phyloP scores from a whole-genome alignment of 2,329 filamentous ascomycete species.

The Botryotinia convoluta region DNA sequence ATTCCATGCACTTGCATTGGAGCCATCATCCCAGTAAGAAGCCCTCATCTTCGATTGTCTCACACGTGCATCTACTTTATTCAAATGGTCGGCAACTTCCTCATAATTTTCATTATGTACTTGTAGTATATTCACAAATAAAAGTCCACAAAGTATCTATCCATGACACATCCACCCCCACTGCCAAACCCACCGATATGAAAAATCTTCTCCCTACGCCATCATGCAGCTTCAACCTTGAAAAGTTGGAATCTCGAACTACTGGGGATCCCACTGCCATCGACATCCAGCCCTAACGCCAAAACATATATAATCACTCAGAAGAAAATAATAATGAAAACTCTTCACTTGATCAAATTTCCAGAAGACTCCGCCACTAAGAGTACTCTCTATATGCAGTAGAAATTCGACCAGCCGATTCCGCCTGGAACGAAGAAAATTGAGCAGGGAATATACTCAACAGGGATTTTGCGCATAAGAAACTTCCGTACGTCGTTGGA shows the following conservation, averaged over 20 bases:
- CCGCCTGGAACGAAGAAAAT: not conserved
- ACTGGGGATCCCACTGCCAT: not conserved
- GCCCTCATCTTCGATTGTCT: not conserved
- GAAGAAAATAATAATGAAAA: slow-evolving; percentile 2
- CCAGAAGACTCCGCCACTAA: not conserved
- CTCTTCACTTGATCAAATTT: not conserved
- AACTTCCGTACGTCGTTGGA: not conserved
- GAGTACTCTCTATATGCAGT: not conserved
- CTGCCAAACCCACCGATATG: not conserved
- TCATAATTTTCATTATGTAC: not conserved
- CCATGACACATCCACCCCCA: slow-evolving; percentile 2
- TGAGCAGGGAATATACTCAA: not conserved
- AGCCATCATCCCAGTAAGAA: not conserved
- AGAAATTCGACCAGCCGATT: not conserved
- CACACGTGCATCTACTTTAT: not conserved
- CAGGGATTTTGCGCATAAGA: not conserved
- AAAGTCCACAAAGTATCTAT: not conserved
- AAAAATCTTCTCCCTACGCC: slow-evolving; percentile 1
- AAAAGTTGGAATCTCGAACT: not conserved
- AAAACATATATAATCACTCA: not conserved
- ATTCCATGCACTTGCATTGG: not conserved
- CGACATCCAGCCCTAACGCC: not conserved
- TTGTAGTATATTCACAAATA: not conserved
- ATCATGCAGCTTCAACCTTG: slow-evolving; percentile 4
- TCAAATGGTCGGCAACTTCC: not conserved